These are phyloP conservation scores for Aspergillus wentii DNA, from an alignment of 495 filamentous ascomycete genomes.

Conservation along the genomic window DNA sequence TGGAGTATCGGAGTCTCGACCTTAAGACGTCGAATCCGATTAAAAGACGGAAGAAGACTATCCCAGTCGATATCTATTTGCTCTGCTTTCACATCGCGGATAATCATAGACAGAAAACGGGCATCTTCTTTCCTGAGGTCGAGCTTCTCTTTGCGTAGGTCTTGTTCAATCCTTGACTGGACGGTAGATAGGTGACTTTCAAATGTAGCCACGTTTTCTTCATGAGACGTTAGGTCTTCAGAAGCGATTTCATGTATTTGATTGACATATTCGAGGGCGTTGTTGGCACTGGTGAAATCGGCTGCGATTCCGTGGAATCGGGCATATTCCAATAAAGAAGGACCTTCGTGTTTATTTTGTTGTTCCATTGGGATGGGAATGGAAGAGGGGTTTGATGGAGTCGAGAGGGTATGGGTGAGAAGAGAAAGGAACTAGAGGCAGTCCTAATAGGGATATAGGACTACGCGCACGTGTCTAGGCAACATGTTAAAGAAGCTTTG, in stretches of 20 bases:
- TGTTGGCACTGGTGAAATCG: constrained; percentile 17
- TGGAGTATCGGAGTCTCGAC: constrained; percentile 48
- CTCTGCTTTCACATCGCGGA: constrained; percentile 4
- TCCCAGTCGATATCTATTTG: constrained; percentile 9
- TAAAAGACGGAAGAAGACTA: constrained; percentile 26
- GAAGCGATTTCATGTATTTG: background rate
- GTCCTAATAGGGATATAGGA: too few relatives aligned
- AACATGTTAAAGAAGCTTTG: too few relatives aligned
- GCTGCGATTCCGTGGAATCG: constrained; percentile 31
- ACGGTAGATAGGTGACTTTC: background rate
- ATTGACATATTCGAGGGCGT: constrained; percentile 16
- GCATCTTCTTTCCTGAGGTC: constrained; percentile 16
- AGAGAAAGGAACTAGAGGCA: background rate
- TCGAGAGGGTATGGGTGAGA: background rate
- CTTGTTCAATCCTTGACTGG: constrained; percentile 5
- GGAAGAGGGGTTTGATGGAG: too few relatives aligned
- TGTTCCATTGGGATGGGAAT: constrained; percentile 14
- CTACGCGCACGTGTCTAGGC: too few relatives aligned
- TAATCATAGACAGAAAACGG: constrained; percentile 16
- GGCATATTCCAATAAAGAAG: constrained; percentile 38
- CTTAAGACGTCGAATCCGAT: constrained; percentile 28
- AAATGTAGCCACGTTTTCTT: background rate
- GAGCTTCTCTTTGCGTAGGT: constrained; percentile 13
- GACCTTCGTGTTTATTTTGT: constrained; percentile 13
- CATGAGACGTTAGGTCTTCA: background rate